These are phyloP conservation scores for Colletotrichum horii DNA, from an alignment of 2,329 filamentous ascomycete species.

Conservation along the genomic window DNA sequence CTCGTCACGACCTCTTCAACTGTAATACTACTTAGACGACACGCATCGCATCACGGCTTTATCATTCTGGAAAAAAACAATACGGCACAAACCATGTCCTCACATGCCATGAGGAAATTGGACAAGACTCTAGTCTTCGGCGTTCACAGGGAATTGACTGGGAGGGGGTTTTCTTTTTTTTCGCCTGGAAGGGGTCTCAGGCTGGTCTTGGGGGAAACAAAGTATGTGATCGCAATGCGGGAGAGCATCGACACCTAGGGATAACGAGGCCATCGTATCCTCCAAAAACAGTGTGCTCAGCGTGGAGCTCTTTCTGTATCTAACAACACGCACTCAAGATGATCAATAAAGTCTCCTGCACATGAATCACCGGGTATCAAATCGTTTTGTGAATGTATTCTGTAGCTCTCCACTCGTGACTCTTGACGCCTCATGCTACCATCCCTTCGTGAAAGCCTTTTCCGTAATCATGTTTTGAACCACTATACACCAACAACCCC, in stretches of 20 bases:
- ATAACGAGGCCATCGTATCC: not conserved
- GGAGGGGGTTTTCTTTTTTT: not conserved
- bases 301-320: not conserved
- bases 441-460: conserved; percentile 8
- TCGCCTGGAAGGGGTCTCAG: not conserved
- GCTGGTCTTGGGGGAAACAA: not conserved
- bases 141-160: not conserved
- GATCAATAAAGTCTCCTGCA: conserved; percentile 12
- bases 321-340: not conserved
- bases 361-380: conserved; percentile 20
- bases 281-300: not conserved
- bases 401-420: conserved; percentile 13
- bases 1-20: not conserved
- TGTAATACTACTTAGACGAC: conserved; percentile 13
- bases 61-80: conserved; percentile 6
- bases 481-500: not conserved
- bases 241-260: not conserved
- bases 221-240: not conserved
- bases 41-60: conserved; percentile 8
- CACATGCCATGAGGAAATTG: not conserved
- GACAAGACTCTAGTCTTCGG: conserved; percentile 8
- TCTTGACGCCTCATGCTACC: conserved; percentile 9
- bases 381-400: conserved; percentile 21
- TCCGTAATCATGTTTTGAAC: conserved; percentile 6
- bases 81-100: not conserved